A percentile compares a stretch with the other conserved stretches of the same genome.
Conservation (phyloP, 1,284 basidiomycete species). For the Rhodotorula sp. region DNA sequence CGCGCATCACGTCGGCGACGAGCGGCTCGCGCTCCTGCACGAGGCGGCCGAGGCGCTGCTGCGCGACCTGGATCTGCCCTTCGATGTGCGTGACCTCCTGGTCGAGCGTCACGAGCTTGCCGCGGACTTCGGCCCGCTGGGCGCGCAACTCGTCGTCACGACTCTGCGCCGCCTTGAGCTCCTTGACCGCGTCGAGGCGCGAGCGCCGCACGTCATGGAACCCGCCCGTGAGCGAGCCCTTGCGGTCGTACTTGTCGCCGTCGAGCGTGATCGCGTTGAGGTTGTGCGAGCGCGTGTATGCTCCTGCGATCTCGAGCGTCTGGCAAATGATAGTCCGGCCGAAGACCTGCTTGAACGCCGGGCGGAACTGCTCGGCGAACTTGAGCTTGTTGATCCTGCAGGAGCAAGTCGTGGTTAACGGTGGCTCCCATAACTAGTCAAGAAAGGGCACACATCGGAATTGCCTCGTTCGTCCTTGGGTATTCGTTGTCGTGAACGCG, state of each 20-base stretch:
- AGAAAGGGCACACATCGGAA: constrained; percentile 58
- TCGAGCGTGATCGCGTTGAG: constrained; percentile 97
- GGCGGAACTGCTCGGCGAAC: constrained; percentile 70
- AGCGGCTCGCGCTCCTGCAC: constrained; percentile 69
- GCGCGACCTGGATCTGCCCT: constrained; percentile 72
- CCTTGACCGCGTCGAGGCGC: constrained; percentile 82
- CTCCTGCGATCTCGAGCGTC: constrained; percentile 86
- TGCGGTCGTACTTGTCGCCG: constrained; percentile 96
- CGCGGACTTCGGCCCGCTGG: constrained; percentile 72
- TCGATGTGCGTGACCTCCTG: constrained; percentile 80
- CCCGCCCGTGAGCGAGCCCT: constrained; percentile 92
- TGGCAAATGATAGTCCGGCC: constrained; percentile 95
- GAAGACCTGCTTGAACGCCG: constrained; percentile 97
- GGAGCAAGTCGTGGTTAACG: neutral
- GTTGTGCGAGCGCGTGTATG: constrained; percentile 90
- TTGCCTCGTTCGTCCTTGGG: constrained; percentile 80
- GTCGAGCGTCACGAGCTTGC: constrained; percentile 69
- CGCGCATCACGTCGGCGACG: constrained; percentile 63
- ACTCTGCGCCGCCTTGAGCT: constrained; percentile 72
- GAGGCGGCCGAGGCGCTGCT: constrained; percentile 70
- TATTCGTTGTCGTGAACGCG: constrained; percentile 66
- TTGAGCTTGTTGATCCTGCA: constrained; percentile 67
- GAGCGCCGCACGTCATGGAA: constrained; percentile 91
- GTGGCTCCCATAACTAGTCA: neutral
- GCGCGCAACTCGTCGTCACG: constrained; percentile 69